Conservation (phyloP, 306 rosid genomes). For the Mimosa pudica region DNA sequence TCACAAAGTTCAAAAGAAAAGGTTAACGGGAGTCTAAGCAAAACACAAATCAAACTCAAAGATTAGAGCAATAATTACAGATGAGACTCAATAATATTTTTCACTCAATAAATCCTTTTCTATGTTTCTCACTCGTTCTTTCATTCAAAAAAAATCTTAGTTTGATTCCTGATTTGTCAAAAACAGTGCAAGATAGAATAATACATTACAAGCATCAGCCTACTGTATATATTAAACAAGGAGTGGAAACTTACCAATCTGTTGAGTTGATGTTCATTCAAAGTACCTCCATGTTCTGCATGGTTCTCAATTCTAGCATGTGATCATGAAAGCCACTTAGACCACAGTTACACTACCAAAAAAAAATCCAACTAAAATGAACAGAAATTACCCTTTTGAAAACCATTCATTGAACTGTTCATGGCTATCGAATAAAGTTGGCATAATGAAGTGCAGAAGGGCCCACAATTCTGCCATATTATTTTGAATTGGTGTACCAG, state of each 20-base stretch:
- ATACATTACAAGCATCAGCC: conserved; percentile 12
- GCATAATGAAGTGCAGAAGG: conserved; percentile 96
- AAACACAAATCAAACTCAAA: not conserved
- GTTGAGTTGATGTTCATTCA: conserved; percentile 97
- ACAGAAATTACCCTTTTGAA: conserved; percentile 83
- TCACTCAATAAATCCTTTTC: too few species aligned
- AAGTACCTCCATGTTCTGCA: conserved; percentile 98
- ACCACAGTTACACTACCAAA: conserved; percentile 19
- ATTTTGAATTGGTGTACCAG: conserved; percentile 98
- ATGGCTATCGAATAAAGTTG: conserved; percentile 95
- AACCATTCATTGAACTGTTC: conserved; percentile 99
- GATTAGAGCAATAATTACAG: conserved; percentile 23
- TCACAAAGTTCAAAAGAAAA: conserved; percentile 26
- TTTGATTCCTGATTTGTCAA: conserved; percentile 23
- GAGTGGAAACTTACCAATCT: conserved; percentile 72
- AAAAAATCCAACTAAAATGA: conserved; percentile 19
- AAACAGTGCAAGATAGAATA: not conserved
- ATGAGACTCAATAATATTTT: not conserved
- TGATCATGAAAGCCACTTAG: conserved; percentile 30
- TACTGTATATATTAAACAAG: conserved; percentile 18
- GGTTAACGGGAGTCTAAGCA: not conserved
- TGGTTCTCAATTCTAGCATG: conserved; percentile 87
- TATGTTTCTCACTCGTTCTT: too few species aligned
- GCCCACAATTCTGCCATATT: conserved; percentile 99
- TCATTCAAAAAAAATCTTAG: not conserved